A percentile compares a stretch with the other conserved stretches of the same genome.
phyloP scores from a whole-genome alignment of 1,284 basidiomycete genomes.

The Cryptococcus deneoformans region DNA sequence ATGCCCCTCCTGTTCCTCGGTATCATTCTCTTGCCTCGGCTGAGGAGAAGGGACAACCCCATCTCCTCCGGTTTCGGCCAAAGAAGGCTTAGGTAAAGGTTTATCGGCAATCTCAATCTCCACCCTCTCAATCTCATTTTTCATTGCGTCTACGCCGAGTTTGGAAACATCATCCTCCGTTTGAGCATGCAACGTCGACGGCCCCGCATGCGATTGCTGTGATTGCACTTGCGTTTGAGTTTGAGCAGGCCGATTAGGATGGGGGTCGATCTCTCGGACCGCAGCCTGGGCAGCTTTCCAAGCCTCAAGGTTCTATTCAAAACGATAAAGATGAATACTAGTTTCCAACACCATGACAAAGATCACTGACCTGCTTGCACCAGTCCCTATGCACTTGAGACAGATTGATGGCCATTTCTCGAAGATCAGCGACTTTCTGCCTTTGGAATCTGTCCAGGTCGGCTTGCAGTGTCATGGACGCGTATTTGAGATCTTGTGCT shows the following conservation, averaged over 20 bases:
- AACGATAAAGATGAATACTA: background rate
- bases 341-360: background rate
- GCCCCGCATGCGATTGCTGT: background rate
- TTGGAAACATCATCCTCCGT: background rate
- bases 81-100: constrained; percentile 30
- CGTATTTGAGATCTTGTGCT: constrained; percentile 91
- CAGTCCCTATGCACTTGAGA: constrained; percentile 89
- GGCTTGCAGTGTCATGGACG: constrained; percentile 92
- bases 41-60: too few species aligned
- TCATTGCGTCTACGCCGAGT: constrained; percentile 16
- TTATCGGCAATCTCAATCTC: constrained; percentile 29
- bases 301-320: constrained; percentile 78
- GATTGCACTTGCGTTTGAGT: constrained; percentile 11
- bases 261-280: constrained; percentile 81
- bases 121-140: constrained; percentile 30
- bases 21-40: constrained; percentile 14
- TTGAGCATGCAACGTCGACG: background rate
- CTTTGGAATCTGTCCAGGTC: constrained; percentile 98
- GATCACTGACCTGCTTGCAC: constrained; percentile 74
- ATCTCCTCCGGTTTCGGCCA: background rate
- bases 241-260: constrained; percentile 62
- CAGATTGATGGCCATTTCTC: constrained; percentile 88
- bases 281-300: constrained; percentile 96
- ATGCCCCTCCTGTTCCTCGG: background rate
- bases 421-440: constrained; percentile 94